These are phyloP conservation scores for Aspergillus bridgeri DNA, from an alignment of 495 filamentous ascomycete genomes.

Conservation along the genomic window DNA sequence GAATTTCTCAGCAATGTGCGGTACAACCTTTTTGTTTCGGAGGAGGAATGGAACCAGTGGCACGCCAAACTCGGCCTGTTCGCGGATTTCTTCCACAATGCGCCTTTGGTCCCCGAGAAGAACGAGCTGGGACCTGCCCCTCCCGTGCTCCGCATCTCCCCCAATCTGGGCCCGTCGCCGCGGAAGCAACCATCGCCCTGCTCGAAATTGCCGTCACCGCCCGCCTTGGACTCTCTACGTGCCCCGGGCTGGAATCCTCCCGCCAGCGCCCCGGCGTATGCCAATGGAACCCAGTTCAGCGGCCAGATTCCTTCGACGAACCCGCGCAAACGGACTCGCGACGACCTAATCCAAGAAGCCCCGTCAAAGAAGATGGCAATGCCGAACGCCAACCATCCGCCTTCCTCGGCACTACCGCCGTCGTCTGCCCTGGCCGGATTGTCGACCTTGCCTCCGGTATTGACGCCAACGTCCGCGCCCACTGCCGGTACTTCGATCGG, in stretches of 20 bases:
- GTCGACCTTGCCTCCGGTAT: constrained; percentile 36
- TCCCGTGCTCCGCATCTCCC: constrained; percentile 32
- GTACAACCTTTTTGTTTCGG: constrained; percentile 83
- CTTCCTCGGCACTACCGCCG: constrained; percentile 32
- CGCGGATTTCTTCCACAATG: constrained; percentile 71
- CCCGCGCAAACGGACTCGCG: constrained; percentile 69
- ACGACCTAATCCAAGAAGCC: constrained; percentile 60
- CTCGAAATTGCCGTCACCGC: constrained; percentile 54
- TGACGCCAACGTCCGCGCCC: constrained; percentile 35
- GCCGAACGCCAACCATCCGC: constrained; percentile 27
- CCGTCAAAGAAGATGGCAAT: constrained; percentile 60
- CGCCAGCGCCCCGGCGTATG: constrained; percentile 26
- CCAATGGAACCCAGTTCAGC: constrained; percentile 20
- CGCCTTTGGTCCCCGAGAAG: constrained; percentile 39
- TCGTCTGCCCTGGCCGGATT: constrained; percentile 27
- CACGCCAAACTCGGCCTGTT: constrained; percentile 75
- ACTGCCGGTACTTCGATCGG: constrained; percentile 29
- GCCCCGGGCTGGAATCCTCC: constrained; percentile 33
- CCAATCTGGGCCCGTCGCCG: constrained; percentile 19
- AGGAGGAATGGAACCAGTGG: constrained; percentile 82
- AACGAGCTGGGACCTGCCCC: constrained; percentile 18
- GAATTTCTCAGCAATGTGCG: constrained; percentile 99
- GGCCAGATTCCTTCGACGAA: constrained; percentile 29
- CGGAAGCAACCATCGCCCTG: constrained; percentile 33
- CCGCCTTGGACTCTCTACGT: constrained; percentile 28